phyloP scores from a whole-genome alignment of 164 flowering plant genomes.

The Vitis amurensis region DNA sequence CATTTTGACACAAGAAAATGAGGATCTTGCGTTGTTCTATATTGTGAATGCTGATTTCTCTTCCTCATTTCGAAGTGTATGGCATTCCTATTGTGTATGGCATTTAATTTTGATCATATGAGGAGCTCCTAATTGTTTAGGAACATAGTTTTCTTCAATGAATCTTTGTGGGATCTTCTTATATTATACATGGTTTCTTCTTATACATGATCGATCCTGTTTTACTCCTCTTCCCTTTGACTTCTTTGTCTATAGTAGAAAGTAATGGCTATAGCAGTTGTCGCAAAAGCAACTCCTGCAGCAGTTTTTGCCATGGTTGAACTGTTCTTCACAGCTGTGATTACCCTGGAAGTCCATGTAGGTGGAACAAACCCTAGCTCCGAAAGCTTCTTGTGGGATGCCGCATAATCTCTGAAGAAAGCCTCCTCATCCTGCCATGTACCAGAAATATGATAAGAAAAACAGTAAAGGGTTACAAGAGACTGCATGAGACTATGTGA shows the following conservation, averaged over 20 bases:
- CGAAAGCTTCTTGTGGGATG: constrained; percentile 85
- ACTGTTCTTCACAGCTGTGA: constrained; percentile 5
- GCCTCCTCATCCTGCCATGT: constrained; percentile 68
- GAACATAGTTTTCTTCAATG: neutral
- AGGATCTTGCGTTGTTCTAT: neutral
- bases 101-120: too few species aligned
- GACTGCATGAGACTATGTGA: neutral
- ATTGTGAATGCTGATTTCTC: neutral
- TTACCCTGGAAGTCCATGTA: neutral
- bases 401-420: constrained; percentile 84
- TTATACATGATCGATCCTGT: neutral
- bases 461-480: neutral
- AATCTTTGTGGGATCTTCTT: neutral
- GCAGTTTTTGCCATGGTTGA: constrained; percentile 23
- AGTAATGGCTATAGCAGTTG: constrained; percentile 36
- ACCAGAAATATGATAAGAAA: neutral
- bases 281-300: constrained; percentile 42
- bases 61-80: too few species aligned
- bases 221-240: neutral
- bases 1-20: neutral
- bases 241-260: constrained; percentile 22
- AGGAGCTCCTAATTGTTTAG: too few species aligned
- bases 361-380: constrained; percentile 76
- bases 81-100: too few species aligned
- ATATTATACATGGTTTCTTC: too few species aligned